A percentile compares a stretch with the other conserved stretches of the same genome.
Evolutionary conservation across 805 yeast genomes (phyloP).

Genomic region (Diddensiella santjacobensis): DNA sequence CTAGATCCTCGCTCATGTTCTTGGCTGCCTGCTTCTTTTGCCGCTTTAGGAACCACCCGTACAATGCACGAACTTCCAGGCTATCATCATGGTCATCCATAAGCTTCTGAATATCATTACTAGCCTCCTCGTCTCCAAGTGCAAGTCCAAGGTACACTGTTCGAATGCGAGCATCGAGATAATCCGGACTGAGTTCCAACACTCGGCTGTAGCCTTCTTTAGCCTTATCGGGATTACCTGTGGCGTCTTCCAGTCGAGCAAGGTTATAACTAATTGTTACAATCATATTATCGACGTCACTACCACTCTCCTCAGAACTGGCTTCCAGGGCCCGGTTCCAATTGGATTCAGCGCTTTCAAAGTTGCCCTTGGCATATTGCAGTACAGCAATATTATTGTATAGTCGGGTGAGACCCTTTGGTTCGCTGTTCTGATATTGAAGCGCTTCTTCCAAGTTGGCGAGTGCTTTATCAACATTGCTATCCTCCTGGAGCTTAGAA

Average conservation of each 20-base stretch:
- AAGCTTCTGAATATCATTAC: conserved; percentile 48
- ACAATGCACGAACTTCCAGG: conserved; percentile 82
- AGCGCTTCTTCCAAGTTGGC: conserved; percentile 58
- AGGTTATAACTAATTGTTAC: conserved; percentile 63
- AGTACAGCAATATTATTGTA: conserved; percentile 84
- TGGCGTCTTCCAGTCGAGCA: conserved; percentile 66
- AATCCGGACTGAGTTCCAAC: conserved; percentile 59
- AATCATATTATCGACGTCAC: conserved; percentile 27
- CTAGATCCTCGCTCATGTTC: conserved; percentile 56
- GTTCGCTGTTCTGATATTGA: conserved; percentile 42
- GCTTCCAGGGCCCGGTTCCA: conserved; percentile 14
- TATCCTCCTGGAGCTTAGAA: conserved; percentile 65
- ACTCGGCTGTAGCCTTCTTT: conserved; percentile 50
- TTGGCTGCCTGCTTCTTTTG: conserved; percentile 27
- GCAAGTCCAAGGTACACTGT: conserved; percentile 56
- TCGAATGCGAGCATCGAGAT: conserved; percentile 73
- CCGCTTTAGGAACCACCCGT: conserved; percentile 77
- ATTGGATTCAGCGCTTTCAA: conserved; percentile 46
- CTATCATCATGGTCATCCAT: conserved; percentile 54
- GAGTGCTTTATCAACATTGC: conserved; percentile 62
- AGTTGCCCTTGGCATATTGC: conserved; percentile 61
- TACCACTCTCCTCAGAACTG: conserved; percentile 17
- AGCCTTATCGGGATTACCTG: conserved; percentile 38
- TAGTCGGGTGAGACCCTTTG: conserved; percentile 42
- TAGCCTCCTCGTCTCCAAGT: conserved; percentile 40